Evolutionary conservation across 805 yeast genomes (phyloP).

Genomic region (Yarrowia sp.): DNA sequence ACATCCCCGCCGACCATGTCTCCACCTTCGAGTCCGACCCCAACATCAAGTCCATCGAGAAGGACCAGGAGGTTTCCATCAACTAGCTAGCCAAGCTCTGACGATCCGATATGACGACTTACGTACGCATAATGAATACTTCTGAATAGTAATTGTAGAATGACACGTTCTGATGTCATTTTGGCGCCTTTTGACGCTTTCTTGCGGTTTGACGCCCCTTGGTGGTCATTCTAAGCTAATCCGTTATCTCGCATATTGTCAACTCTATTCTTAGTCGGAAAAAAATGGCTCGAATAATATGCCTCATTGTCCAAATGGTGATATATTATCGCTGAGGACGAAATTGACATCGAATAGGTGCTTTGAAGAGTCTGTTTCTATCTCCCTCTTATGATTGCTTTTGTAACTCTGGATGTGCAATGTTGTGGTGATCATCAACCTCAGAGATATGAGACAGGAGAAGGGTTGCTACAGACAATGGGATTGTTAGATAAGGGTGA

Average conservation of each 20-base stretch:
- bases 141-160: no score
- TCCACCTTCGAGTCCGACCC: conserved; percentile 39
- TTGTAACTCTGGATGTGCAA: no score
- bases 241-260: background rate
- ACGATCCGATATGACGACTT: conserved; percentile 12
- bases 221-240: background rate
- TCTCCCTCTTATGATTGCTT: no score
- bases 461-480: no score
- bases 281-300: no score
- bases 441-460: no score
- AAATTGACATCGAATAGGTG: no score
- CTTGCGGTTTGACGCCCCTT: background rate
- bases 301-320: no score
- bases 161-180: background rate
- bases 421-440: no score
- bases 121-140: conserved; percentile 6
- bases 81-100: conserved; percentile 31
- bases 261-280: background rate
- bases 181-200: background rate
- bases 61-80: conserved; percentile 38
- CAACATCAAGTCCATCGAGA: conserved; percentile 37
- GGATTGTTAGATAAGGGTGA: no score
- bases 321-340: no score
- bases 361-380: no score
- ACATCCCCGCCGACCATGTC: conserved; percentile 34